Evolutionary conservation across 768 basidiomycete genomes (phyloP).

Genomic region (Trametes cinnabarina): DNA sequence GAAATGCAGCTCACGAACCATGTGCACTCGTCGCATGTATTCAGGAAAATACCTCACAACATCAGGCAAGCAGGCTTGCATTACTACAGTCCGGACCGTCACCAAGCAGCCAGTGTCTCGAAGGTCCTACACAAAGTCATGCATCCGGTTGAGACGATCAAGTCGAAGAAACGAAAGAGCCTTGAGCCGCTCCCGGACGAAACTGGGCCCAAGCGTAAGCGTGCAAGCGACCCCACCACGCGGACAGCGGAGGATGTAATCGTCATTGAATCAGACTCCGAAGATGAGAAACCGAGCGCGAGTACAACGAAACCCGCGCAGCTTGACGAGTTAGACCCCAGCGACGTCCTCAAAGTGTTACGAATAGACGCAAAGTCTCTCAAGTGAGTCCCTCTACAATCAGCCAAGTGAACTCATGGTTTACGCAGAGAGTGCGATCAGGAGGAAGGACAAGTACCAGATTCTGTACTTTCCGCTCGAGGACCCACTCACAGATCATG

Average conservation of each 20-base stretch:
- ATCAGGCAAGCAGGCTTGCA: conserved; percentile 11
- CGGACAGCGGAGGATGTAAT: conserved; percentile 17
- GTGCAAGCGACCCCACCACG: neutral
- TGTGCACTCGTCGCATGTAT: neutral
- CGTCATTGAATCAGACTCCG: conserved; percentile 32
- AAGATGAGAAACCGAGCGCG: neutral
- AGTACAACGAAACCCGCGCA: neutral
- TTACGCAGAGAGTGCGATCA: conserved; percentile 3
- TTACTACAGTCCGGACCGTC: neutral
- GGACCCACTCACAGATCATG: conserved; percentile 52
- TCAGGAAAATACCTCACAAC: conserved; percentile 22
- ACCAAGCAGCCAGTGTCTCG: neutral
- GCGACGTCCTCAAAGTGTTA: conserved; percentile 45
- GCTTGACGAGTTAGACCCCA: conserved; percentile 28
- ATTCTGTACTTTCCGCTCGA: conserved; percentile 80
- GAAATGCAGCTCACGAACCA: too few species aligned
- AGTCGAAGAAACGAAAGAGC: conserved; percentile 23
- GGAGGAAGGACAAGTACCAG: conserved; percentile 59
- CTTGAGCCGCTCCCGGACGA: neutral
- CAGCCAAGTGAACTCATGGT: neutral
- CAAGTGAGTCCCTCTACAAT: conserved; percentile 36
- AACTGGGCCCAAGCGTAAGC: conserved; percentile 2
- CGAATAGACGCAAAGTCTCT: conserved; percentile 43
- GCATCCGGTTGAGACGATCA: conserved; percentile 18
- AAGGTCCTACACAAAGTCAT: conserved; percentile 12